phyloP scores from a whole-genome alignment of 441 rosid species.

The Heliophila coronopifolia region DNA sequence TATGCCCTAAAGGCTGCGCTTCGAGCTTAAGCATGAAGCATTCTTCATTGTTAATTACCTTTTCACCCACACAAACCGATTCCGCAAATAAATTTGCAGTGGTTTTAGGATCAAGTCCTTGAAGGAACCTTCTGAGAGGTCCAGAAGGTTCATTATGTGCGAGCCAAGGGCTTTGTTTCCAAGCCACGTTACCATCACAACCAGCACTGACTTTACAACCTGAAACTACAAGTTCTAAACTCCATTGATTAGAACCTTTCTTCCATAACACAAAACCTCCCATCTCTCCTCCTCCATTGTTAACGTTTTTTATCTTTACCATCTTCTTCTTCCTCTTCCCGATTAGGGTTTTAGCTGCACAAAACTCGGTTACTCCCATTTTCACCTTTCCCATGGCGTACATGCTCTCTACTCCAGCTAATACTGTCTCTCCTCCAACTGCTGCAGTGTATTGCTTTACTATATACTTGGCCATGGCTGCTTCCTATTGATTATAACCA shows the following conservation, averaged over 20 bases:
- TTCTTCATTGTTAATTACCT: slow-evolving; percentile 21
- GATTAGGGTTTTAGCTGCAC: slow-evolving; percentile 42
- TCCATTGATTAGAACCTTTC: slow-evolving; percentile 78
- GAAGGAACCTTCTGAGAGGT: slow-evolving; percentile 69
- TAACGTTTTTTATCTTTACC: slow-evolving; percentile 33
- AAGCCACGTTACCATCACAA: slow-evolving; percentile 81
- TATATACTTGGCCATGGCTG: slow-evolving; percentile 80
- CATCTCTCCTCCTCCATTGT: slow-evolving; percentile 53
- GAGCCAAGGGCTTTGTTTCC: slow-evolving; percentile 94
- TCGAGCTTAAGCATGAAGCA: slow-evolving; percentile 33
- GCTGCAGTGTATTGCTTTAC: slow-evolving; percentile 80
- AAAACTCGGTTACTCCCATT: slow-evolving; percentile 69
- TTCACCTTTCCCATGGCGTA: slow-evolving; percentile 86
- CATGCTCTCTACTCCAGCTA: slow-evolving; percentile 56
- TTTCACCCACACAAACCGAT: slow-evolving; percentile 33
- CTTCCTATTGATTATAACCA: slow-evolving; percentile 40
- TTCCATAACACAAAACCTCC: slow-evolving; percentile 95
- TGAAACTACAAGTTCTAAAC: slow-evolving; percentile 78
- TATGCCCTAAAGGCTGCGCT: slow-evolving; percentile 22
- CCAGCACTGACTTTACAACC: slow-evolving; percentile 90
- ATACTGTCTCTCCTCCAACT: slow-evolving; percentile 61
- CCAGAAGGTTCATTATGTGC: slow-evolving; percentile 73
- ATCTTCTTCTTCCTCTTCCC: slow-evolving; percentile 41
- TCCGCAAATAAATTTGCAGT: slow-evolving; percentile 60
- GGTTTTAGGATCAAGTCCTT: slow-evolving; percentile 90